phyloP scores from a whole-genome alignment of 768 basidiomycete genomes.

The Boletus patriciae region DNA sequence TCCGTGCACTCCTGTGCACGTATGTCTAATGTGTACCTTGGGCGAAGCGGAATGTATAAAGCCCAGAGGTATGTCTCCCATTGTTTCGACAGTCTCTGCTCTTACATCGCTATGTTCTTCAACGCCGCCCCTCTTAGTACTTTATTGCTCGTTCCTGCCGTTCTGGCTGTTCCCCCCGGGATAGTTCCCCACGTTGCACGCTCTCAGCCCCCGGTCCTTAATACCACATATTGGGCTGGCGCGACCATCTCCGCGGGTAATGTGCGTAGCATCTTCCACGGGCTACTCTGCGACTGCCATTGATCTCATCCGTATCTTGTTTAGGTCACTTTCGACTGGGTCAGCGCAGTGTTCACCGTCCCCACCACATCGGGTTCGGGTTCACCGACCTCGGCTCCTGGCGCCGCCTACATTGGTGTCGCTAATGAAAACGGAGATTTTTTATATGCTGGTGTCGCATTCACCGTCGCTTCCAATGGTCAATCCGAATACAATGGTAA shows the following conservation, averaged over 20 bases:
- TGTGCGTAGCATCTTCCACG: neutral
- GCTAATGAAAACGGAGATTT: constrained; percentile 5
- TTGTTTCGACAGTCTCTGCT: neutral
- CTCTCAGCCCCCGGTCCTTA: no score
- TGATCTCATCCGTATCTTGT: neutral
- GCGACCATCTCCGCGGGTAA: neutral
- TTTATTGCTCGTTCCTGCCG: neutral
- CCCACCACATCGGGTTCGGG: constrained; percentile 3
- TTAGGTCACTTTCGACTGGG: constrained; percentile 4
- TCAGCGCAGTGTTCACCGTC: constrained; percentile 8
- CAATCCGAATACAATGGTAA: no score
- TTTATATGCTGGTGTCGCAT: neutral
- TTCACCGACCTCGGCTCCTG: neutral
- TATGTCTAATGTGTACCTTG: no score
- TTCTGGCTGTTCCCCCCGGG: neutral
- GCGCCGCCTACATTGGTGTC: constrained; percentile 9
- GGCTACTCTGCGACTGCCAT: neutral
- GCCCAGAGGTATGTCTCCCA: neutral
- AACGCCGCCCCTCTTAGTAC: neutral
- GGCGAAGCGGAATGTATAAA: neutral
- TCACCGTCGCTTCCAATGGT: neutral
- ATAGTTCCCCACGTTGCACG: neutral
- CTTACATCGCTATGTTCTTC: neutral
- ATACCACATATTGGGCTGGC: constrained; percentile 18
- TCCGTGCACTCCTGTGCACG: no score